Evolutionary conservation across 495 filamentous ascomycete genomes (phyloP).

Genomic region (Hapsidospora chrysogenum): DNA sequence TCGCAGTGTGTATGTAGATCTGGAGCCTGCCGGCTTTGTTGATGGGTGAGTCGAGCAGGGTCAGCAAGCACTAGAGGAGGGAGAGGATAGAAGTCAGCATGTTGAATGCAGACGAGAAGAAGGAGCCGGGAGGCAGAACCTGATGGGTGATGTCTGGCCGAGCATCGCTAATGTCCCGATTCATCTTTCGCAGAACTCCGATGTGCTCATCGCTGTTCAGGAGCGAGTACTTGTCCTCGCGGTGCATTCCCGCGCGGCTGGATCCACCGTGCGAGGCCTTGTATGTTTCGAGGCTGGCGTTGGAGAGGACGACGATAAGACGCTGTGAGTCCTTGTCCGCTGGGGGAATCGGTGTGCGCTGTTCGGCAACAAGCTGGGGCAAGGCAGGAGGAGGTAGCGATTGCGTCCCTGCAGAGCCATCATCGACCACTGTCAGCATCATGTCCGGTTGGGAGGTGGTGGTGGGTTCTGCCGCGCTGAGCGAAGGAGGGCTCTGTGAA

Average conservation of each 20-base stretch:
- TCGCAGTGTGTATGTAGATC: constrained; percentile 96
- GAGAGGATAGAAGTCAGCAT: constrained; percentile 15
- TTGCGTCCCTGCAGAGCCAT: constrained; percentile 43
- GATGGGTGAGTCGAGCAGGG: constrained; percentile 90
- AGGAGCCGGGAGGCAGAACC: constrained; percentile 35
- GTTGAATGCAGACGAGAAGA: constrained; percentile 24
- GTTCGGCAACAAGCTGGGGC: constrained; percentile 82
- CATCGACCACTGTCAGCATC: no score
- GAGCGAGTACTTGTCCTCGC: constrained; percentile 87
- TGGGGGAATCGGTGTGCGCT: constrained; percentile 67
- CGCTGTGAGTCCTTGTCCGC: constrained; percentile 80
- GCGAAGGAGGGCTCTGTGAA: no score
- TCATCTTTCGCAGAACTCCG: constrained; percentile 98
- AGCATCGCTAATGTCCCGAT: constrained; percentile 92
- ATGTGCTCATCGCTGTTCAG: constrained; percentile 99
- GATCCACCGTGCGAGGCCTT: constrained; percentile 57
- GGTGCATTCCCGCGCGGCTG: constrained; percentile 43
- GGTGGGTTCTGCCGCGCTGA: no score
- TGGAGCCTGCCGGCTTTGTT: constrained; percentile 96
- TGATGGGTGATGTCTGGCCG: constrained; percentile 96
- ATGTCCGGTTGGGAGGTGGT: no score
- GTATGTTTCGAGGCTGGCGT: constrained; percentile 95
- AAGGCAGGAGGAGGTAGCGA: constrained; percentile 84
- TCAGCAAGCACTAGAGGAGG: constrained; percentile 71
- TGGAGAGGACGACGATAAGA: constrained; percentile 88